Evolutionary conservation across 306 rosid genomes (phyloP), one percentile per base, ranked within the genome.

Genomic region (Sophora flavescens): DNA sequence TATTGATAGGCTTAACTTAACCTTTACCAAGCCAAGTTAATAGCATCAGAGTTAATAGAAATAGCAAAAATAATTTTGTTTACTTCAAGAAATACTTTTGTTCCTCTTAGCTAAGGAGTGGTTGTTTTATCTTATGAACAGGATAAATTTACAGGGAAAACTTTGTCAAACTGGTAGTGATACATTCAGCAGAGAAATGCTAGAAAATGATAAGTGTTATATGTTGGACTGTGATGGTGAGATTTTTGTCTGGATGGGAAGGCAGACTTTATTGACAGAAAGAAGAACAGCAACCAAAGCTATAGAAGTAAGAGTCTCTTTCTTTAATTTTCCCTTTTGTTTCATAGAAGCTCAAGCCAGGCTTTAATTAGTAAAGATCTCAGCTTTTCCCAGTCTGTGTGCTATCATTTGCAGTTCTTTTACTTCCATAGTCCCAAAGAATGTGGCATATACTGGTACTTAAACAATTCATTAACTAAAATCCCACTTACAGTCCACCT

Each of bases 161-260:
- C 81, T 92, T 47, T 68, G 82, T 87, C 80, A 78, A 54, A 81
- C 74, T 42, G 95, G 77, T 86, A 86, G 83, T 77, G 67, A 77
- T 78, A 16, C 81, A 10, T 76, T 90, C 44, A 83, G 68, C 72
- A 92, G 82, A 82, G 90, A 87, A 70, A 84, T 92, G 89, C 93
- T 94, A 14, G 95, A 90, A 91, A 73, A 91, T 14, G 89, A 92
- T 82, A 94, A 90, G 82, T 94, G 97, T 81, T 92, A 89, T 83
- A 89, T 94, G 97, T 79, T 94, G 85, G 98, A 94, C 84, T 90
- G 93, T 53, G 87, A 87, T 84, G 68, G 73, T 50, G 97, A 94
- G 77, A 86, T 90, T 56, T 94, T 86, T 81, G 89, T 94, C 67
- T 94, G 98, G 98, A 89, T 94, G 91, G 97, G 98, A 83, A 92